Evolutionary conservation across 1,284 basidiomycete genomes (phyloP).

Genomic region (Butyriboletus appendiculatus): DNA sequence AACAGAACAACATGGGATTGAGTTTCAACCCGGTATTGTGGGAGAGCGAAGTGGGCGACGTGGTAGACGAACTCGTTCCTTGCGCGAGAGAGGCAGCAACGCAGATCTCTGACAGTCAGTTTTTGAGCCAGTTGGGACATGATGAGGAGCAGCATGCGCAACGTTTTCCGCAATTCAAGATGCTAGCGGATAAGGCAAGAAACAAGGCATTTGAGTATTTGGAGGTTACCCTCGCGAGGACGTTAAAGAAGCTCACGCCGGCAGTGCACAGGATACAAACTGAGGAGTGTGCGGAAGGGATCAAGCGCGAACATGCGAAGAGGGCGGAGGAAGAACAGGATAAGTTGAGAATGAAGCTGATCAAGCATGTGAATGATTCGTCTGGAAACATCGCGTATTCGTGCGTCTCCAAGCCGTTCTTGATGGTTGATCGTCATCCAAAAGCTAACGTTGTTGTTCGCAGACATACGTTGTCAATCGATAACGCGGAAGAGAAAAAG

Average conservation of each 20-base stretch:
- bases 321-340: constrained; percentile 17
- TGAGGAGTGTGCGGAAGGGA: not conserved
- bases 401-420: constrained; percentile 16
- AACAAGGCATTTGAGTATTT: not conserved
- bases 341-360: constrained; percentile 21
- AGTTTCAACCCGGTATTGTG: not conserved
- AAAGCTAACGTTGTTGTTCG: not conserved
- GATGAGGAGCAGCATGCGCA: not conserved
- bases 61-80: not conserved
- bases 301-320: constrained; percentile 2
- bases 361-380: constrained; percentile 26
- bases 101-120: constrained; percentile 7
- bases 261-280: constrained; percentile 13
- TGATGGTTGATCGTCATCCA: not conserved
- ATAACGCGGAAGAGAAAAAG: constrained; percentile 1
- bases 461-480: constrained; percentile 22
- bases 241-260: constrained; percentile 1
- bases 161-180: not conserved
- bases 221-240: not conserved
- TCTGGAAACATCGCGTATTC: constrained; percentile 3
- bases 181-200: constrained; percentile 1
- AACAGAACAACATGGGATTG: accelerated
- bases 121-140: constrained; percentile 8
- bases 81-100: not conserved
- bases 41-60: constrained; percentile 1